phyloP scores from a whole-genome alignment of 2,329 filamentous ascomycete genomes.

The Macrophomina tecta region DNA sequence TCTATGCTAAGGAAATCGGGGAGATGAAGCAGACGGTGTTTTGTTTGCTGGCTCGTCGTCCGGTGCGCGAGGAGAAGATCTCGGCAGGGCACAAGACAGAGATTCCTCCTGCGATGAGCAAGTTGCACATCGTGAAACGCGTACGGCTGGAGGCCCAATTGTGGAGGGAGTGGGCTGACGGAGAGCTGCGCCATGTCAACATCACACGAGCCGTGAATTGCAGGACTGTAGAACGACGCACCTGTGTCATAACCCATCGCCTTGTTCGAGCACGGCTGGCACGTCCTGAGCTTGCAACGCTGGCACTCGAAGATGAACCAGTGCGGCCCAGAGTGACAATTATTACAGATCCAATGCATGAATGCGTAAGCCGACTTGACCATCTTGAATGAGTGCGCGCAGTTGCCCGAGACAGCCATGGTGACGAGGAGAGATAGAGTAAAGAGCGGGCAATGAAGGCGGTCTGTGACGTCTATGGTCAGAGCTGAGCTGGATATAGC shows the following conservation, averaged over 20 bases:
- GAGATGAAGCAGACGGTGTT: too few species aligned
- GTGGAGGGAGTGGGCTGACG: background rate
- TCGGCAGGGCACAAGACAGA: conserved; percentile 7
- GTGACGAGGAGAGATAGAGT: conserved; percentile 22
- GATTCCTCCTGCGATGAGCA: conserved; percentile 23
- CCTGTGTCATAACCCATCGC: conserved; percentile 37
- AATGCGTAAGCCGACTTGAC: conserved; percentile 60
- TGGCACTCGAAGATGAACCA: conserved; percentile 59
- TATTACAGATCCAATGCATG: conserved; percentile 59
- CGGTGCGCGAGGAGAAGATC: conserved; percentile 8
- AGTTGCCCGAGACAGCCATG: conserved; percentile 57
- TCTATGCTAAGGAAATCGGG: too few species aligned
- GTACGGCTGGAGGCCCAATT: conserved; percentile 21
- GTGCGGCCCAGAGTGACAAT: conserved; percentile 58
- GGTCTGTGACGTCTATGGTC: too few species aligned
- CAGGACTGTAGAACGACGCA: background rate
- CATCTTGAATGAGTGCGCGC: conserved; percentile 56
- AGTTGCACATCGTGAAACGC: conserved; percentile 24
- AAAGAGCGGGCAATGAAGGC: too few species aligned
- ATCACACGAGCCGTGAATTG: conserved; percentile 10
- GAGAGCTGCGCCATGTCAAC: conserved; percentile 23
- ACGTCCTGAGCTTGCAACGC: conserved; percentile 59
- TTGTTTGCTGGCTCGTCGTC: too few species aligned
- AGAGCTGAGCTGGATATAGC: too few species aligned
- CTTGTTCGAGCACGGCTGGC: conserved; percentile 54